A percentile compares a stretch with the other conserved stretches of the same genome.
Evolutionary conservation across 2,329 filamentous ascomycete species (phyloP).

Genomic region (Graphiopsis chlorocephala): DNA sequence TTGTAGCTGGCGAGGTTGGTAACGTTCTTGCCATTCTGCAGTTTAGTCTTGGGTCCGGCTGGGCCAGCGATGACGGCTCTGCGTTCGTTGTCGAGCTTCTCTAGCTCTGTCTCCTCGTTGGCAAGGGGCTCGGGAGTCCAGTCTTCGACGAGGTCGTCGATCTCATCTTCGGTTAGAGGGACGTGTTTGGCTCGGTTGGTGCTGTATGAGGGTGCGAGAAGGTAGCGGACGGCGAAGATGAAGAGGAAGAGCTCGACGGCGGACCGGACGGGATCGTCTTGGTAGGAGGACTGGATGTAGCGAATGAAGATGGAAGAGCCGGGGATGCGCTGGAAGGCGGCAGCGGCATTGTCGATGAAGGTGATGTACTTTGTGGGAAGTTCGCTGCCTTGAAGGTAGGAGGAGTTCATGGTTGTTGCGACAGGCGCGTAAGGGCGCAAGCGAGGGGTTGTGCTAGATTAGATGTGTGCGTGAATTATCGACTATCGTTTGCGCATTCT

Average conservation of each 20-base stretch:
- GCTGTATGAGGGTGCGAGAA: conserved; percentile 87
- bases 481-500: conserved; percentile 9
- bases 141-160: conserved; percentile 93
- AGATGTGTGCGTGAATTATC: not conserved
- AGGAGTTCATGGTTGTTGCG: conserved; percentile 21
- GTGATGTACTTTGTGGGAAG: conserved; percentile 54
- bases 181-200: conserved; percentile 88
- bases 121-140: conserved; percentile 95
- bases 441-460: not conserved
- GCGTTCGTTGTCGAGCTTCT: conserved; percentile 80
- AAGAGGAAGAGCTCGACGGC: conserved; percentile 91
- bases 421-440: conserved; percentile 15
- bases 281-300: conserved; percentile 96
- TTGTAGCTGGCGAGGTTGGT: conserved; percentile 94
- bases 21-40: conserved; percentile 73
- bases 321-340: conserved; percentile 79
- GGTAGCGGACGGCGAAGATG: conserved; percentile 91
- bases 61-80: conserved; percentile 84
- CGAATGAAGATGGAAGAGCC: conserved; percentile 91
- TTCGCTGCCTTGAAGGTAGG: conserved; percentile 48
- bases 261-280: conserved; percentile 91
- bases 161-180: conserved; percentile 88
- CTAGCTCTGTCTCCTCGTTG: conserved; percentile 66
- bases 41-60: conserved; percentile 84
- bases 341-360: conserved; percentile 54